These are phyloP conservation scores for Acanthamoeba culbertsoni DNA, from an alignment of 208 protist species.

Conservation along the genomic window DNA sequence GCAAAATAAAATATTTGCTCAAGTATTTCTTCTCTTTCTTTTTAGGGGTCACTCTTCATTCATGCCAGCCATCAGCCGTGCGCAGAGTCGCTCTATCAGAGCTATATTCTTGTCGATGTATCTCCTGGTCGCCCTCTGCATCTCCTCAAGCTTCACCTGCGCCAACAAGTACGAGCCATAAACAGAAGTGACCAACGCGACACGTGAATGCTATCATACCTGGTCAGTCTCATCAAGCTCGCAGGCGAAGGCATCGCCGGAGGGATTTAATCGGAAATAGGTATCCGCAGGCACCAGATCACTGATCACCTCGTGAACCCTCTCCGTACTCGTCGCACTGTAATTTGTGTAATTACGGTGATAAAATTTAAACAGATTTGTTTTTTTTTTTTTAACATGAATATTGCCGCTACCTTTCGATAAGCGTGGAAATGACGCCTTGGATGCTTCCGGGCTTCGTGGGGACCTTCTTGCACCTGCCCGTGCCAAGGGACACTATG, in stretches of 20 bases:
- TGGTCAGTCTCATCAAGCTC: neutral
- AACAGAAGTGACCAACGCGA: neutral
- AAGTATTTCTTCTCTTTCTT: no score
- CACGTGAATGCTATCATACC: neutral
- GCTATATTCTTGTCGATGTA: conserved; percentile 46
- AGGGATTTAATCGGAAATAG: conserved; percentile 59
- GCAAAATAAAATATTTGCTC: no score
- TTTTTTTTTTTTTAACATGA: no score
- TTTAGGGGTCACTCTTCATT: neutral
- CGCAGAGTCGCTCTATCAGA: neutral
- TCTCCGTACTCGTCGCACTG: neutral
- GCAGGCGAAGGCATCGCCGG: conserved; percentile 12
- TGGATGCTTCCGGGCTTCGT: neutral
- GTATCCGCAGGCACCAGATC: conserved; percentile 7
- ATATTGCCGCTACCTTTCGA: neutral
- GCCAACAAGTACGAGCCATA: neutral
- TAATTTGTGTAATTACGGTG: neutral
- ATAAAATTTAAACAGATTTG: no score
- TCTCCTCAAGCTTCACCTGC: conserved; percentile 37
- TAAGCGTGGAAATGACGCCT: neutral
- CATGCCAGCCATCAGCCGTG: neutral
- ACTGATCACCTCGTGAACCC: conserved; percentile 33
- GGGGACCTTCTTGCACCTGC: neutral
- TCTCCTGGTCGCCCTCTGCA: conserved; percentile 4
- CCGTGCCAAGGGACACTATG: conserved; percentile 41